Percentiles rank a stretch among this genome's conserved stretches.
phyloP scores from a whole-genome alignment of 2,329 filamentous ascomycete species.

The Penicillium sp. region DNA sequence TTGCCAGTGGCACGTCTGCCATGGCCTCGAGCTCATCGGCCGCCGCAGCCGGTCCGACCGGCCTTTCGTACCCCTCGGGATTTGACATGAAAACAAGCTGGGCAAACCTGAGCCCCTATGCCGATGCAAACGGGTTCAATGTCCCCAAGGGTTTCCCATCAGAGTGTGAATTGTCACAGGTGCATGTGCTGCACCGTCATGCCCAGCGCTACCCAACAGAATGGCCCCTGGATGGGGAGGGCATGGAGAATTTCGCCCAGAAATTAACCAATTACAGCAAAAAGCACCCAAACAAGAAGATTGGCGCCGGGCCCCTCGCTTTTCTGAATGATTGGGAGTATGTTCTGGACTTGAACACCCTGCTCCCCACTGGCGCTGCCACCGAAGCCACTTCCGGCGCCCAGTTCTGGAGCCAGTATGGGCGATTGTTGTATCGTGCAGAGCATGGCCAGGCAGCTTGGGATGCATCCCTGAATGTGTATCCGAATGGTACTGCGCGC shows the following conservation, averaged over 20 bases:
- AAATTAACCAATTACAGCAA: conserved; percentile 49
- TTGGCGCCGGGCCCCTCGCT: conserved; percentile 47
- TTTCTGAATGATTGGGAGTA: conserved; percentile 55
- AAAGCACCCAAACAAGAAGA: conserved; percentile 29
- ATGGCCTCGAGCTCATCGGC: conserved; percentile 5
- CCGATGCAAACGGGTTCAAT: conserved; percentile 21
- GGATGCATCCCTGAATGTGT: conserved; percentile 39
- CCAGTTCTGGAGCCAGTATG: conserved; percentile 53
- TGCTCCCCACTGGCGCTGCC: conserved; percentile 48
- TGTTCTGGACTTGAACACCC: conserved; percentile 43
- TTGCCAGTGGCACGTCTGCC: conserved; percentile 6
- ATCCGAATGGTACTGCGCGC: conserved; percentile 45
- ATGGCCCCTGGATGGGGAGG: conserved; percentile 47
- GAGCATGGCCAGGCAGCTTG: conserved; percentile 47
- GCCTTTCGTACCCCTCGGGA: conserved; percentile 23
- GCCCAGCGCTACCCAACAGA: conserved; percentile 51
- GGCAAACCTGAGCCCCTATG: conserved; percentile 30
- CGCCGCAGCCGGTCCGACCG: conserved; percentile 20
- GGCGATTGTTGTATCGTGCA: conserved; percentile 52
- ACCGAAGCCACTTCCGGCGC: conserved; percentile 51
- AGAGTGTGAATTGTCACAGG: conserved; percentile 55
- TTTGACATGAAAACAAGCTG: conserved; percentile 31
- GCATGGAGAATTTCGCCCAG: conserved; percentile 47
- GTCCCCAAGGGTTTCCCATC: conserved; percentile 45
- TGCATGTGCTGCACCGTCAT: conserved; percentile 53